These are phyloP conservation scores for Acanthamoeba quina DNA, from an alignment of 208 protist genomes.

Conservation along the genomic window DNA sequence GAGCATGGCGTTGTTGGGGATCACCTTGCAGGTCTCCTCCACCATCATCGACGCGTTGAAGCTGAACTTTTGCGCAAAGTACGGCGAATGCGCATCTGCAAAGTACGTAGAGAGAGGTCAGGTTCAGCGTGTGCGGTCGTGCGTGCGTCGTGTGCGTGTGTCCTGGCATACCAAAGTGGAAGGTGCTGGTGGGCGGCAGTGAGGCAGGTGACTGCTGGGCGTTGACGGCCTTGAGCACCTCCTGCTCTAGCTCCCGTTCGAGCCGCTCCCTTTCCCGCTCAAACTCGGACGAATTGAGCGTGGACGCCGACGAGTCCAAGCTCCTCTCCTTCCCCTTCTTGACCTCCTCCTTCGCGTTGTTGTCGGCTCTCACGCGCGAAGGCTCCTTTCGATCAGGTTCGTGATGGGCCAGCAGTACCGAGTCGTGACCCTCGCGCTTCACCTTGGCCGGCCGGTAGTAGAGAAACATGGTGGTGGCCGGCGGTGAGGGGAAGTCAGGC, in stretches of 20 bases:
- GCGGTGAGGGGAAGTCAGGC: slow-evolving; percentile 3
- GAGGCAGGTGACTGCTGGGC: background rate
- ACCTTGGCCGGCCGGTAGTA: slow-evolving; percentile 6
- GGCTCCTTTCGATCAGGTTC: background rate
- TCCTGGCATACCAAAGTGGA: slow-evolving; percentile 21
- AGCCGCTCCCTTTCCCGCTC: slow-evolving; percentile 14
- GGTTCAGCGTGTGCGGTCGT: background rate
- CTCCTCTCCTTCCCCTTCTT: background rate
- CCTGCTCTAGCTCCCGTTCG: slow-evolving; percentile 15
- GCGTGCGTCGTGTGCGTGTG: background rate
- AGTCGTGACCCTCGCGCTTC: background rate
- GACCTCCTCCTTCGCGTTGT: background rate
- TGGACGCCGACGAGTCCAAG: background rate
- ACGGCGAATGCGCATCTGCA: background rate
- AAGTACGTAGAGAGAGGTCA: background rate
- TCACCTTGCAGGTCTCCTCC: slow-evolving; percentile 32
- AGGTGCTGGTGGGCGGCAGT: background rate
- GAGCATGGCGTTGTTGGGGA: background rate
- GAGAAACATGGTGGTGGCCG: slow-evolving; percentile 19
- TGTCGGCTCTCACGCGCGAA: background rate
- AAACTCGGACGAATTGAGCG: background rate
- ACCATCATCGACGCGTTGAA: background rate
- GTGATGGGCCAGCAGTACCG: background rate
- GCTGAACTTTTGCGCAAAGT: background rate
- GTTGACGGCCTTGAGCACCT: slow-evolving; percentile 1